Evolutionary conservation across 108 stramenopile species (phyloP), one percentile per base, ranked within the genome.

Genomic region (Parmales sp.): DNA sequence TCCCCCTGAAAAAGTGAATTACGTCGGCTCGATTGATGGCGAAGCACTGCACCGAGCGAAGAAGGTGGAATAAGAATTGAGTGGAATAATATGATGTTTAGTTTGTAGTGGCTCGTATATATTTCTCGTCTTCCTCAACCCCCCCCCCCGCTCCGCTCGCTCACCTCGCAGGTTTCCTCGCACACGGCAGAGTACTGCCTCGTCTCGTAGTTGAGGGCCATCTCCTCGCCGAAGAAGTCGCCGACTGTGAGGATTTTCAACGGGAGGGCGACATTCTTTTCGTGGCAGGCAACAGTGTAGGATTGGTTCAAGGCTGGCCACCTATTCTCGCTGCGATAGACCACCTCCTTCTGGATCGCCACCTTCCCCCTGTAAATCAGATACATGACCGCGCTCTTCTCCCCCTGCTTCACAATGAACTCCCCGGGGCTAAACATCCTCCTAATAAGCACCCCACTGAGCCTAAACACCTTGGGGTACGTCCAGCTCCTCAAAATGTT

Each of bases 211-310:
- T 16, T 16, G 54, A 60, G 54, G 28, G 54, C 54, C 3, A 20
- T 34, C 54, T 60, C 54, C 54, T 60, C 54, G n/a, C 54, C 54
- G 31, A 60, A 60, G 54, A 34, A 34, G 31, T 60, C 54, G 31
- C 54, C 54, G 2, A 34, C 36, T 16, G 29, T 34, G 11, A 60
- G 54, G 54, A 34, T 34, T 9, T 13, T 11, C 54, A 60, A 19
- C 31, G 29, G 54, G 16, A 60, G 28, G 5, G 54, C 54, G 8
- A 60, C 54, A 4, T 28, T 0, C 54, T 34, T 60, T 34, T 60
- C 54, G 54, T 60, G 54, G 3, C 31, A 34, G 16, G 36, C 31
- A 4, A 60, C 54, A 29, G 54, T 60, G 54, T 60, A 60, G 29
- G 29, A 28, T 13, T 3, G 3, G 29, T 60, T 31, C 31, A 34